phyloP scores from a whole-genome alignment of 257 asterid species.

The Cruciata laevipes region DNA sequence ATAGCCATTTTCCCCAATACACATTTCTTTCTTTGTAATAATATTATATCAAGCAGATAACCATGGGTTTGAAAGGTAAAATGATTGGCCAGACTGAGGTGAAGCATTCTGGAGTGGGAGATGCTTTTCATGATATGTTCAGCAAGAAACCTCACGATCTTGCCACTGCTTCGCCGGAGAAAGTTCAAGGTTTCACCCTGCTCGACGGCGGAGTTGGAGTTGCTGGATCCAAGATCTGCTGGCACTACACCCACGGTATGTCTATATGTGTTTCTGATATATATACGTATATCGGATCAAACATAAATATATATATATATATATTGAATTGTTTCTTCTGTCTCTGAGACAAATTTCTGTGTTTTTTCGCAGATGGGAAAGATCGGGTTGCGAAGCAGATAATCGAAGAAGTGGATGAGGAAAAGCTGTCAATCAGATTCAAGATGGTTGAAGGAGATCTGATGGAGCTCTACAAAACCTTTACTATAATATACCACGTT shows the following conservation, averaged over 20 bases:
- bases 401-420: neutral
- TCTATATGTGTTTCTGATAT: no score
- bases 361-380: neutral
- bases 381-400: constrained; percentile 1
- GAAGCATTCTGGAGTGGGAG: constrained; percentile 17
- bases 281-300: no score
- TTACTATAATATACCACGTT: constrained; percentile 18
- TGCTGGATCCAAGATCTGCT: constrained; percentile 14
- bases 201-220: constrained; percentile 14
- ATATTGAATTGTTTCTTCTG: no score
- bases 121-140: constrained; percentile 19
- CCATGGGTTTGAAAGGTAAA: neutral
- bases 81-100: neutral
- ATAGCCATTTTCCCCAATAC: neutral
- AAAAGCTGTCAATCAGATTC: neutral
- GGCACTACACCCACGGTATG: constrained; percentile 18
- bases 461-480: constrained; percentile 28
- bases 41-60: neutral
- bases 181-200: constrained; percentile 14
- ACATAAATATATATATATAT: no score
- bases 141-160: constrained; percentile 16
- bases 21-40: no score
- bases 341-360: no score
- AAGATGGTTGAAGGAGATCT: constrained; percentile 6
- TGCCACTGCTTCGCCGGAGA: constrained; percentile 9